A percentile compares a stretch with the other conserved stretches of the same genome.
phyloP scores from a whole-genome alignment of 192 early-diverging fungal genomes.

The Coemansia sp. region DNA sequence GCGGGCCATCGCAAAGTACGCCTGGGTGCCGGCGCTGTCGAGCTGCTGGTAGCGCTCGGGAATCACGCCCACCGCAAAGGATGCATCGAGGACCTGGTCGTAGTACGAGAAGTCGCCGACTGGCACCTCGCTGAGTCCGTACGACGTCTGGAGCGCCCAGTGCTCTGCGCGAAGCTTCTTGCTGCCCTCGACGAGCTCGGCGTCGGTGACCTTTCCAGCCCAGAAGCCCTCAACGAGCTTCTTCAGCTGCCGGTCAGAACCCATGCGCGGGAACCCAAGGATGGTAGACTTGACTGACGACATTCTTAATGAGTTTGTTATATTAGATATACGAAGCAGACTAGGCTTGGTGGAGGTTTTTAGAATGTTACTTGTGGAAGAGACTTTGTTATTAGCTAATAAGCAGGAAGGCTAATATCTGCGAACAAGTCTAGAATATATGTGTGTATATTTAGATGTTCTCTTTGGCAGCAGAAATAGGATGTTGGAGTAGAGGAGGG shows the following conservation, averaged over 20 bases:
- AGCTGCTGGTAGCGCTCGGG: slow-evolving; percentile 68
- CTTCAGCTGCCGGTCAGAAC: slow-evolving; percentile 94
- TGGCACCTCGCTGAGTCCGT: slow-evolving; percentile 83
- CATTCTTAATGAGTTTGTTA: slow-evolving; percentile 13
- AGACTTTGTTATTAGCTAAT: background rate
- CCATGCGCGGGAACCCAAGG: slow-evolving; percentile 91
- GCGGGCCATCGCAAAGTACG: slow-evolving; percentile 98
- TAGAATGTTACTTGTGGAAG: background rate
- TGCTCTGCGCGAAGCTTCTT: slow-evolving; percentile 68
- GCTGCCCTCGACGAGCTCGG: slow-evolving; percentile 67
- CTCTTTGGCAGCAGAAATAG: too few relatives aligned
- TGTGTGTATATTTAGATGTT: too few relatives aligned
- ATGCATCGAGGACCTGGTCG: slow-evolving; percentile 83
- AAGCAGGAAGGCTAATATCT: background rate
- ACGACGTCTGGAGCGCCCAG: slow-evolving; percentile 72
- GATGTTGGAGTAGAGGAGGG: too few relatives aligned
- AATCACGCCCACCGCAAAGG: slow-evolving; percentile 63
- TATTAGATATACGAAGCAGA: slow-evolving; percentile 1
- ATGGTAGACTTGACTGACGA: slow-evolving; percentile 55
- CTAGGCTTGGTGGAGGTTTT: background rate
- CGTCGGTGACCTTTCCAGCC: slow-evolving; percentile 78
- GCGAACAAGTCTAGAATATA: too few relatives aligned
- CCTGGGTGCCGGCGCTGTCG: slow-evolving; percentile 68
- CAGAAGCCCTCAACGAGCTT: slow-evolving; percentile 93
- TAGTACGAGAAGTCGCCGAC: slow-evolving; percentile 95